phyloP scores from a whole-genome alignment of 176 grass and related monocot genomes.

The Zoysia pacifica region DNA sequence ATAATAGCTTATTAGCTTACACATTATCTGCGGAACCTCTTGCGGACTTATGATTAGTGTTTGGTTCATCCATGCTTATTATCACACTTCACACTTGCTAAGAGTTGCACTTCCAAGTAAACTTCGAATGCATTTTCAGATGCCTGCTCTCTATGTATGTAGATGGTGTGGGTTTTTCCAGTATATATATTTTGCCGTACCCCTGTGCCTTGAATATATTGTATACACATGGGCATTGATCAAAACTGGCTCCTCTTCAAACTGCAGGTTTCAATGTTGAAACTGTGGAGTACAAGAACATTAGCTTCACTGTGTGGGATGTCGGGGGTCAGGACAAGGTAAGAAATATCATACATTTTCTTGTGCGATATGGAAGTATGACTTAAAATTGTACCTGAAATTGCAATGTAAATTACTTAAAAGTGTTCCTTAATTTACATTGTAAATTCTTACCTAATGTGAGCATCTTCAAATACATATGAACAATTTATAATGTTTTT shows the following conservation, averaged over 20 bases:
- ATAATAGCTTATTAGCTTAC: background rate
- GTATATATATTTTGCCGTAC: background rate
- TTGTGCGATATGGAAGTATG: background rate
- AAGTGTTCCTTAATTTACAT: too few species aligned
- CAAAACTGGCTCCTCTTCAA: background rate
- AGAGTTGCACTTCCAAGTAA: background rate
- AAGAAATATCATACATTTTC: background rate
- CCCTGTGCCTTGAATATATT: background rate
- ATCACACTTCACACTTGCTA: background rate
- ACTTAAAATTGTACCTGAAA: background rate
- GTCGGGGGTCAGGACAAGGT: slow-evolving; percentile 68
- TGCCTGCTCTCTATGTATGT: background rate
- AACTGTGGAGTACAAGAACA: slow-evolving; percentile 74
- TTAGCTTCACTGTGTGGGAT: slow-evolving; percentile 70
- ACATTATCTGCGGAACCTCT: background rate
- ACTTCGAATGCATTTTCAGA: background rate
- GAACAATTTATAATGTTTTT: background rate
- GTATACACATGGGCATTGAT: background rate
- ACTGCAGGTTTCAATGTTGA: slow-evolving; percentile 63
- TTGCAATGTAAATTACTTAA: background rate
- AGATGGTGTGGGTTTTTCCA: background rate
- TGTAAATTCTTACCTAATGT: background rate
- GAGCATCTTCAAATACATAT: background rate
- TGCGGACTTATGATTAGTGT: background rate
- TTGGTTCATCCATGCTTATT: background rate